Conservation (phyloP, 306 rosid species). For the Phaseolus lunatus region DNA sequence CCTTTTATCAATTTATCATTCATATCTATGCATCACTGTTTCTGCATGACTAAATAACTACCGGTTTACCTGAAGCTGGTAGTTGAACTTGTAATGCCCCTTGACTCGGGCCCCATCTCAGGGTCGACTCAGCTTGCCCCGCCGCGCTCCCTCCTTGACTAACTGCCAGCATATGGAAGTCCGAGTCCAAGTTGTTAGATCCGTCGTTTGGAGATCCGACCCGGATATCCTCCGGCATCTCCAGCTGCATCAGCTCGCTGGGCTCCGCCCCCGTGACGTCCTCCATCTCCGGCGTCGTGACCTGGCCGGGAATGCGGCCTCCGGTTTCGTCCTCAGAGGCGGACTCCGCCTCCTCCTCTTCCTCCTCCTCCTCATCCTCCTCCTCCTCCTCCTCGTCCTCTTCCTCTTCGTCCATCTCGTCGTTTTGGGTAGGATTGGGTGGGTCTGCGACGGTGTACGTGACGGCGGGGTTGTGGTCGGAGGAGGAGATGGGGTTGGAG, state of each 20-base stretch:
- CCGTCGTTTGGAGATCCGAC: conserved; percentile 87
- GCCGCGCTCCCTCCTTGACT: conserved; percentile 48
- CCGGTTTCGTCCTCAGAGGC: conserved; percentile 66
- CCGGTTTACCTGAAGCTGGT: conserved; percentile 58
- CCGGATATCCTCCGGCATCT: conserved; percentile 82
- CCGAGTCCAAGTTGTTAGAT: conserved; percentile 74
- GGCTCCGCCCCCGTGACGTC: conserved; percentile 47
- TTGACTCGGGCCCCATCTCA: conserved; percentile 54
- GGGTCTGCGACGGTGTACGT: conserved; percentile 48
- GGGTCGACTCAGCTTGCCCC: conserved; percentile 48
- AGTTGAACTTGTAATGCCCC: conserved; percentile 51
- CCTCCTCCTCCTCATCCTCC: conserved; percentile 26
- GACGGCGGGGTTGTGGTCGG: conserved; percentile 58
- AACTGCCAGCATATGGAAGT: conserved; percentile 67
- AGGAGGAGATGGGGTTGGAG: conserved; percentile 76
- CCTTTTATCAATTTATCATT: neutral
- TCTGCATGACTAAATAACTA: neutral
- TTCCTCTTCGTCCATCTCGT: conserved; percentile 51
- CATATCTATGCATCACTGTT: too few relatives aligned
- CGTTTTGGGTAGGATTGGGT: conserved; percentile 42
- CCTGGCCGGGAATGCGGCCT: neutral
- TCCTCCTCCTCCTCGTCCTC: conserved; percentile 54
- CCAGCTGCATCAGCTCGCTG: conserved; percentile 83
- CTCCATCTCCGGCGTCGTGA: neutral
- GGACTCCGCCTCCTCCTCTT: conserved; percentile 47